Conservation (phyloP, 2,329 filamentous ascomycete genomes). For the Ceratocystis lukuohia region DNA sequence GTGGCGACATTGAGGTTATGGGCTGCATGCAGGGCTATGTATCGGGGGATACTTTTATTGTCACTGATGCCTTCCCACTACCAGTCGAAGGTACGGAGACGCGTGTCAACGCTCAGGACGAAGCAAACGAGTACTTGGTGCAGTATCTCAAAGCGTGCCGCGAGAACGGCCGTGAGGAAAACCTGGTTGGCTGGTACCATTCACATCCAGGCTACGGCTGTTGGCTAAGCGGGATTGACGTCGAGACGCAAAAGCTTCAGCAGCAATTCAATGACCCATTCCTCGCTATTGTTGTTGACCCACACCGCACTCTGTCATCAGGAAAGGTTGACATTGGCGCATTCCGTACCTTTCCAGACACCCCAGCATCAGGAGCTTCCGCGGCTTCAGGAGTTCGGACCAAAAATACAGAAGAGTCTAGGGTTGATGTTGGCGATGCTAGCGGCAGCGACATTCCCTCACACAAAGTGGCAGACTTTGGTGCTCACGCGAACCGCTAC, state of each 20-base stretch:
- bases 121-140: constrained; percentile 95
- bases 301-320: constrained; percentile 83
- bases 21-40: constrained; percentile 96
- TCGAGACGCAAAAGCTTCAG: constrained; percentile 72
- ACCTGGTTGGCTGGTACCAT: constrained; percentile 96
- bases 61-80: constrained; percentile 85
- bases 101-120: constrained; percentile 85
- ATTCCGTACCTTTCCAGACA: constrained; percentile 75
- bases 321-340: constrained; percentile 96
- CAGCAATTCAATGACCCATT: constrained; percentile 83
- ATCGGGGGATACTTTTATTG: constrained; percentile 68
- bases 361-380: neutral
- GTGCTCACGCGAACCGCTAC: constrained; percentile 79
- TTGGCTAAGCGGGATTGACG: constrained; percentile 95
- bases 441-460: constrained; percentile 53
- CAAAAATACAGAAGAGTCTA: neutral
- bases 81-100: constrained; percentile 99
- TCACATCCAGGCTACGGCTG: constrained; percentile 95
- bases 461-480: constrained; percentile 92
- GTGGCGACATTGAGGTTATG: constrained; percentile 89
- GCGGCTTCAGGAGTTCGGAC: constrained; percentile 3
- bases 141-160: constrained; percentile 66
- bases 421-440: constrained; percentile 5
- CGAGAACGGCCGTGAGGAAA: constrained; percentile 67
- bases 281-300: constrained; percentile 89